A percentile compares a stretch with the other conserved stretches of the same genome.
phyloP scores from a whole-genome alignment of 345 rosid genomes.

The Hypericum androsaemum region DNA sequence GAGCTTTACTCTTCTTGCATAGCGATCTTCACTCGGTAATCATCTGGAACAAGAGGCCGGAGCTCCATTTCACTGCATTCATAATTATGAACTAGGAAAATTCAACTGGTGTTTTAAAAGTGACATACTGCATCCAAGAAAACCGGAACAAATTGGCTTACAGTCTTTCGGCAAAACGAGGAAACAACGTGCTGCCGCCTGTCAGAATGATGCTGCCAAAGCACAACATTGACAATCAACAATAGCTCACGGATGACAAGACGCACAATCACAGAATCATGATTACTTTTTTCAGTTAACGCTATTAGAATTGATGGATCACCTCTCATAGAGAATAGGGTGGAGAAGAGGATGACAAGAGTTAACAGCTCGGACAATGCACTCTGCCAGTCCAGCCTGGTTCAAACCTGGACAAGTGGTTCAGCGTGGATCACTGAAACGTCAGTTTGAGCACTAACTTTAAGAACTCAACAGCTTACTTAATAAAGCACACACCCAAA shows the following conservation, averaged over 20 bases:
- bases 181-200: slow-evolving; percentile 89
- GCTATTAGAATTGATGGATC: slow-evolving; percentile 2
- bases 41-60: slow-evolving; percentile 88
- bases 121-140: not conserved
- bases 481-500: slow-evolving; percentile 44
- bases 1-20: slow-evolving; percentile 69
- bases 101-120: slow-evolving; percentile 3
- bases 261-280: not conserved
- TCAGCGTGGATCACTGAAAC: not conserved
- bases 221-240: slow-evolving; percentile 14
- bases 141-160: slow-evolving; percentile 25
- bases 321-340: slow-evolving; percentile 87
- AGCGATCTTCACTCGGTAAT: slow-evolving; percentile 66
- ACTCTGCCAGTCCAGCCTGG: slow-evolving; percentile 94
- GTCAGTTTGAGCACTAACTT: not conserved
- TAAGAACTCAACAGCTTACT: not conserved
- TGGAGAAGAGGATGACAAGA: slow-evolving; percentile 78
- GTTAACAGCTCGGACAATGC: slow-evolving; percentile 85
- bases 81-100: not conserved
- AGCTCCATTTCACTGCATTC: slow-evolving; percentile 70
- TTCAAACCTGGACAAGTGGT: slow-evolving; percentile 55
- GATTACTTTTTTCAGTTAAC: not conserved
- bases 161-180: slow-evolving; percentile 73
- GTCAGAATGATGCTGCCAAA: slow-evolving; percentile 68
- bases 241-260: not conserved